Conservation (phyloP, 495 filamentous ascomycete species). For the Penicillium coffeae region DNA sequence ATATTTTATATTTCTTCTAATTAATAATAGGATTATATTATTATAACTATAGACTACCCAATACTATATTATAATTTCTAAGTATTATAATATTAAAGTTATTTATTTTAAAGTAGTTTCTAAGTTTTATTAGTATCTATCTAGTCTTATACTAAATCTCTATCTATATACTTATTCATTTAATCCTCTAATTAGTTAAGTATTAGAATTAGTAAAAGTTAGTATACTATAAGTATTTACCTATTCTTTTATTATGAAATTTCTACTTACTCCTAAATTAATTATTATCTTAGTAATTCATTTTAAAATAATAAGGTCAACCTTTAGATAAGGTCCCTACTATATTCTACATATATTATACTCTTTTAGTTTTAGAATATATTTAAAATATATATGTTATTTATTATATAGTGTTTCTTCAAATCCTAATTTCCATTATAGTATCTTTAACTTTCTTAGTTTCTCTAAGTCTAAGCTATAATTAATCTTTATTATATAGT, state of each 20-base stretch:
- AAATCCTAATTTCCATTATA: neutral
- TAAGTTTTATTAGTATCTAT: slow-evolving; percentile 19
- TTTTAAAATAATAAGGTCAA: neutral
- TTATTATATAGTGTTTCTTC: no score
- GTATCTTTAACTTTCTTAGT: no score
- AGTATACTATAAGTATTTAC: slow-evolving; percentile 10
- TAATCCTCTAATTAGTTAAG: slow-evolving; percentile 7
- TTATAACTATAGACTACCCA: neutral
- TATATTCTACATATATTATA: neutral
- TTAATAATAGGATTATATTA: neutral
- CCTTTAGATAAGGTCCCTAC: neutral
- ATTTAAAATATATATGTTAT: no score
- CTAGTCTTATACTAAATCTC: slow-evolving; percentile 2
- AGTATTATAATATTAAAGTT: neutral
- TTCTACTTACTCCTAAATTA: slow-evolving; percentile 7
- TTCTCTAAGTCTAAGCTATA: no score
- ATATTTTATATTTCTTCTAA: no score
- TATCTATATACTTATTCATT: slow-evolving; percentile 26
- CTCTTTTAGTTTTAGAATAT: neutral
- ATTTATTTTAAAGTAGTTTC: slow-evolving; percentile 19
- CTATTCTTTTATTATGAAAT: slow-evolving; percentile 14
- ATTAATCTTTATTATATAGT: no score
- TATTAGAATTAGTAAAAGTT: slow-evolving; percentile 11
- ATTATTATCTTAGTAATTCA: slow-evolving; percentile 7
- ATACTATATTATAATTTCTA: neutral